A percentile compares a stretch with the other conserved stretches of the same genome.
These are phyloP conservation scores for Fraxinus platypoda DNA, from an alignment of 305 asterid genomes.

Conservation along the genomic window DNA sequence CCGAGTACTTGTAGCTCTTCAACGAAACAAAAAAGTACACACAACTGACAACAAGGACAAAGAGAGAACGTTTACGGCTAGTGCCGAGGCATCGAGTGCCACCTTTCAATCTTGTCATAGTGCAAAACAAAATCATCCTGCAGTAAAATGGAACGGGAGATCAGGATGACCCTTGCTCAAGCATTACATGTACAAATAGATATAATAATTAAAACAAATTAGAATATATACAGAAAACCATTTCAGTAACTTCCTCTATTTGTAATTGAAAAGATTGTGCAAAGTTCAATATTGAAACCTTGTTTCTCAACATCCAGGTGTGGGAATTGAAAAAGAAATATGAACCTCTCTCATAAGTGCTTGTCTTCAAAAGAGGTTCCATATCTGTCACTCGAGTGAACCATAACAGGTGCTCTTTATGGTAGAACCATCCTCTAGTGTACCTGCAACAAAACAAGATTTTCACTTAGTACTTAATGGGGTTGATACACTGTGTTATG, in stretches of 20 bases:
- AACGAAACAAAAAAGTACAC: background rate
- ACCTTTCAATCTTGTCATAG: constrained; percentile 71
- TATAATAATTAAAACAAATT: background rate
- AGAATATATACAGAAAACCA: too few relatives aligned
- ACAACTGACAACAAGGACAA: background rate
- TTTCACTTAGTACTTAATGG: background rate
- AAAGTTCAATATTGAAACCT: constrained; percentile 42
- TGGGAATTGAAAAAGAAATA: constrained; percentile 75
- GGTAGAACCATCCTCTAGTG: constrained; percentile 25
- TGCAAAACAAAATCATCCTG: constrained; percentile 80
- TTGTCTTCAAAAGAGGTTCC: constrained; percentile 71
- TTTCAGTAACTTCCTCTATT: background rate
- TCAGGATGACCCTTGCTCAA: background rate
- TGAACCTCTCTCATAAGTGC: constrained; percentile 66
- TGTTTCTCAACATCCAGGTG: constrained; percentile 61
- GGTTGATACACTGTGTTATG: background rate
- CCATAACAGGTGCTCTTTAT: constrained; percentile 68
- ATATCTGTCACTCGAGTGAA: constrained; percentile 53
- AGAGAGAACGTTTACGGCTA: background rate
- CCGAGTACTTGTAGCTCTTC: background rate
- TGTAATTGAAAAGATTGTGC: constrained; percentile 9
- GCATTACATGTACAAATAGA: background rate
- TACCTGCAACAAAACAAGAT: constrained; percentile 37
- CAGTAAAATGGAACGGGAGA: constrained; percentile 6
- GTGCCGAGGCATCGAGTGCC: constrained; percentile 47